A percentile compares a stretch with the other conserved stretches of the same genome.
Conservation (phyloP, 352 stramenopile genomes). For the Stephanocyclus meneghinianus region DNA sequence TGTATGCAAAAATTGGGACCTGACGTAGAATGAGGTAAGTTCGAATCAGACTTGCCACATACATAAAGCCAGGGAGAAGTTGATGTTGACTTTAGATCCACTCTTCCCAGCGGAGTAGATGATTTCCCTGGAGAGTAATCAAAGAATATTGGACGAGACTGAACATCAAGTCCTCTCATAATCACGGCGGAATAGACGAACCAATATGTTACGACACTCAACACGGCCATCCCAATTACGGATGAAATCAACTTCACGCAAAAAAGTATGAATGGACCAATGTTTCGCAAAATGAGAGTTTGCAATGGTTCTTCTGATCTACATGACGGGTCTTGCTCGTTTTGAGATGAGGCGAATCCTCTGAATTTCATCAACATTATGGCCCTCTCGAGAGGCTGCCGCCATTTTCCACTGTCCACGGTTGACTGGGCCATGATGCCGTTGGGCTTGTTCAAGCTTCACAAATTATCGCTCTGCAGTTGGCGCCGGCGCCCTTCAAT, state of each 20-base stretch:
- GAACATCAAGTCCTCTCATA: constrained; percentile 53
- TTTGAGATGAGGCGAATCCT: not conserved
- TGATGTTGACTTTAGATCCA: constrained; percentile 43
- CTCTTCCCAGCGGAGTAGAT: constrained; percentile 25
- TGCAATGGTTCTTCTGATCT: constrained; percentile 36
- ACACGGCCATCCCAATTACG: constrained; percentile 22
- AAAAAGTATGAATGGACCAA: constrained; percentile 41
- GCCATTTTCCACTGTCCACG: not conserved
- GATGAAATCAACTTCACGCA: constrained; percentile 30
- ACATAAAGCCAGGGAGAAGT: constrained; percentile 36
- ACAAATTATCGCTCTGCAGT: not conserved
- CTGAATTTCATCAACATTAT: constrained; percentile 11
- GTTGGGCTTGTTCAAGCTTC: constrained; percentile 1
- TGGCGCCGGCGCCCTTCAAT: too few relatives aligned
- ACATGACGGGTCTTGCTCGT: constrained; percentile 4
- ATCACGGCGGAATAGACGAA: constrained; percentile 26
- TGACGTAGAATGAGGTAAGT: not conserved
- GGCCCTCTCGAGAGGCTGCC: constrained; percentile 11
- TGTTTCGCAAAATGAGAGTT: constrained; percentile 20
- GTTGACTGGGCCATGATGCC: not conserved
- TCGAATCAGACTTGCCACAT: not conserved
- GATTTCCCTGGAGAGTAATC: constrained; percentile 40
- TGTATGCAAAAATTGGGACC: constrained; percentile 9
- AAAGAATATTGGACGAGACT: constrained; percentile 55
- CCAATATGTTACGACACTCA: constrained; percentile 41